Percentiles rank a stretch among this genome's conserved stretches.
Conservation (phyloP, 768 basidiomycete genomes). For the Lactarius trivialis region DNA sequence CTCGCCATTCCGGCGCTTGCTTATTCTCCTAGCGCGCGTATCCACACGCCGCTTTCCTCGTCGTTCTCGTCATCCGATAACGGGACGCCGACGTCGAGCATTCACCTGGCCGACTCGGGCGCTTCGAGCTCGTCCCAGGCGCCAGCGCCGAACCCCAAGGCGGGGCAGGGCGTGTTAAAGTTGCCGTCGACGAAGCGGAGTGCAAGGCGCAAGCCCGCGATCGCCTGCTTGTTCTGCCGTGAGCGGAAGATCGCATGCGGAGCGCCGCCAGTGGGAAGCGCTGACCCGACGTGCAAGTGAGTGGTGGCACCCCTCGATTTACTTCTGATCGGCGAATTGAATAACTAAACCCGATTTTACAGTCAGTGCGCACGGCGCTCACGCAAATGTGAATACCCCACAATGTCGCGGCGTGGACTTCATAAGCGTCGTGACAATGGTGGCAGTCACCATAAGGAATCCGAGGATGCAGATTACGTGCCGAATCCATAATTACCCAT, state of each 20-base stretch:
- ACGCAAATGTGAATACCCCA: slow-evolving; percentile 24
- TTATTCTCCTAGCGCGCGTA: slow-evolving; percentile 4
- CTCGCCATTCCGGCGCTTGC: slow-evolving; percentile 9
- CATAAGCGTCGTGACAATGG: slow-evolving; percentile 21
- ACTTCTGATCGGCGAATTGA: background rate
- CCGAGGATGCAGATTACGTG: slow-evolving; percentile 18
- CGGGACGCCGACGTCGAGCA: slow-evolving; percentile 14
- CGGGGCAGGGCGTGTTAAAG: slow-evolving; percentile 19
- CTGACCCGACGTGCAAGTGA: slow-evolving; percentile 23
- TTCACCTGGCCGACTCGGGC: slow-evolving; percentile 1
- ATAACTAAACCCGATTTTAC: background rate
- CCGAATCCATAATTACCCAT: slow-evolving; percentile 7
- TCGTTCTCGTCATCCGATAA: slow-evolving; percentile 16
- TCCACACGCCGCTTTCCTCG: slow-evolving; percentile 3
- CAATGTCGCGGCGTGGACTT: slow-evolving; percentile 23
- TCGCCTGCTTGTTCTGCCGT: slow-evolving; percentile 38
- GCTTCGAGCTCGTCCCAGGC: background rate
- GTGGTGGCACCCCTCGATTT: slow-evolving; percentile 1
- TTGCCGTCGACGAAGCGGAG: slow-evolving; percentile 16
- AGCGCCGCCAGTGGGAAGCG: slow-evolving; percentile 19
- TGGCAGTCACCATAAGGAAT: slow-evolving; percentile 9
- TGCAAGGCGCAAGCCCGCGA: slow-evolving; percentile 23
- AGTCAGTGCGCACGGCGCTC: slow-evolving; percentile 23
- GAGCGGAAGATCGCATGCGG: slow-evolving; percentile 40
- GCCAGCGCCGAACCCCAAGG: slow-evolving; percentile 11